Base-by-base conservation (phyloP, 2,329 filamentous ascomycete species). In the Aschersonia sp. region DNA sequence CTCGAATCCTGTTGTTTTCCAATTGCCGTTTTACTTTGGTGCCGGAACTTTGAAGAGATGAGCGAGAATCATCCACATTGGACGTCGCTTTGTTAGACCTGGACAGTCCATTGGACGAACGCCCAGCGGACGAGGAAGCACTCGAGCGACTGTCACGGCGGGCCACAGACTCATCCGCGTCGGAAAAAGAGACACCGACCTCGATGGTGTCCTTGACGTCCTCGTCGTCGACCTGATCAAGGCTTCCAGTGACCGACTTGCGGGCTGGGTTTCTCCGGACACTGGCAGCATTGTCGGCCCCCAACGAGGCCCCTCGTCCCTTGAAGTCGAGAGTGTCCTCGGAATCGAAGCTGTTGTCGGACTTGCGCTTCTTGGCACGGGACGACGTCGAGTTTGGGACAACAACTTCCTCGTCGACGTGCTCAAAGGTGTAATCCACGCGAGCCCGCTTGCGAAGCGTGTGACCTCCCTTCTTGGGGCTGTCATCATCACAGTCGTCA, bases 181-280 rank as follows among this genome's bases (percentile, higher is more conserved):
- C 63, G 31, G 62, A 61, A 42, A 58, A 60, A 32, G 59, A 61
- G 41, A 71, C 69, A 44, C 73, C 72, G 45, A 78, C 75, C 55
- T 78, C 71, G 51, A 78, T 78, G 10, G 74, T 77, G 56, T 78
- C 75, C 56, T 75, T 70, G 31, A 77, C 71, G 43, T 75, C 69
- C 31, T 70, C 70, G 50, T 72, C 67, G 46, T 72, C 67, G 29
- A 31, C 43, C 20, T 59, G 58, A 53, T 64, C 64, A 45, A 59
- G 52, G 51, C 56, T 59, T 35, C 59, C 44, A 49, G 66, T 61
- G 46, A 60, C 53, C 5, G 59, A 58, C 59, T 67, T 70, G 51
- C 65, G 64, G 48, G 65, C 56, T 40, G 66, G 60, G 51, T 67
- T 66, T 51, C 68, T 65, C 46, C 69, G 67, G 30, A 63, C 57